phyloP scores from a whole-genome alignment of 2,329 filamentous ascomycete species.

The Beauveria bassiana region DNA sequence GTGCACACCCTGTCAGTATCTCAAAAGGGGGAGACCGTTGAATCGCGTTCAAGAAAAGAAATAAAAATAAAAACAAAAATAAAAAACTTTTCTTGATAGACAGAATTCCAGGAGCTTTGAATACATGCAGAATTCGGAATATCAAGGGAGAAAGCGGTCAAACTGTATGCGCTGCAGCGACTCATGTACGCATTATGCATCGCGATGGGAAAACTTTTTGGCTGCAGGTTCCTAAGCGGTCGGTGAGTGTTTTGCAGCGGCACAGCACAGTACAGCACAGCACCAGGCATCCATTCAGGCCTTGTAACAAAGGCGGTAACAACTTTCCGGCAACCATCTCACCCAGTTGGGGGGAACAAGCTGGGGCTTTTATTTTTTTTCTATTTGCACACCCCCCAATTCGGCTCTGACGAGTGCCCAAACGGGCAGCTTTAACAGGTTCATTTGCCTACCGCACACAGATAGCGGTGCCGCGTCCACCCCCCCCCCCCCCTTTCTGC shows the following conservation, averaged over 20 bases:
- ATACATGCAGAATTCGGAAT: not conserved
- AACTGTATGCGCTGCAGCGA: not conserved
- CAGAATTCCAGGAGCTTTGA: not conserved
- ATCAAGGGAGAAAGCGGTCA: not conserved
- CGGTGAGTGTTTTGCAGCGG: not conserved
- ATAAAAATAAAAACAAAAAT: not conserved
- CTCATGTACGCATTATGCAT: not conserved
- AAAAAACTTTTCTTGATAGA: not conserved
- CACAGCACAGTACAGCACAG: not conserved
- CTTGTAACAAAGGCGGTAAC: slow-evolving; percentile 7
- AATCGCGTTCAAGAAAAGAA: not conserved
- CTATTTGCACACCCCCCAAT: not conserved
- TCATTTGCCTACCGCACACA: not conserved
- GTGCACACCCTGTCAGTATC: not conserved
- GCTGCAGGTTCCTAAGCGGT: not conserved
- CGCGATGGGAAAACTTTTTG: not conserved
- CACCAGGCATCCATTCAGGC: not conserved
- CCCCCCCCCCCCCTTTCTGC: not conserved
- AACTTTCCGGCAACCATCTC: not conserved
- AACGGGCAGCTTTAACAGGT: not conserved
- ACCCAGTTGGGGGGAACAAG: not conserved
- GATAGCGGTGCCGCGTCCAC: not conserved
- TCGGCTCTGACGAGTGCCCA: not conserved
- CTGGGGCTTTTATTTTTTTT: not conserved
- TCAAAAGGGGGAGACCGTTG: not conserved